These are phyloP conservation scores for Fusarium piperis DNA, from an alignment of 2,329 filamentous ascomycete species.

Conservation along the genomic window DNA sequence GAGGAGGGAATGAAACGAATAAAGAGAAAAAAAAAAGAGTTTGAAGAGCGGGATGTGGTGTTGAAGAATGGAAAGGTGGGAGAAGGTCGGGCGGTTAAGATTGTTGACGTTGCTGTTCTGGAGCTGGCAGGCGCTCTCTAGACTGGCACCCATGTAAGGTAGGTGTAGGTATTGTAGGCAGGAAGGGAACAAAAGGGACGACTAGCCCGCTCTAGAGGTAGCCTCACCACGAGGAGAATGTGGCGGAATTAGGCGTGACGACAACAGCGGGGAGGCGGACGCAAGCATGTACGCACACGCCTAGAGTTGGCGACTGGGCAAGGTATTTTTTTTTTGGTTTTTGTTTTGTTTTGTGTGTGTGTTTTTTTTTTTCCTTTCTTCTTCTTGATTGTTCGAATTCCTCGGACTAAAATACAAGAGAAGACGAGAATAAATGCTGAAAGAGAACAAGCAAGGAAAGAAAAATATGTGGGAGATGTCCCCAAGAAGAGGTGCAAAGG, in stretches of 20 bases:
- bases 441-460: not conserved
- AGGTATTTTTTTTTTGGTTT: not conserved
- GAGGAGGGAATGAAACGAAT: not conserved
- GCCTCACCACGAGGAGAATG: conserved; percentile 8
- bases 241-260: conserved; percentile 12
- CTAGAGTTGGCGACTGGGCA: not conserved
- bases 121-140: conserved; percentile 23
- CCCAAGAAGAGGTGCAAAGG: not conserved
- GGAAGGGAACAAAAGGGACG: not conserved
- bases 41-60: conserved; percentile 22
- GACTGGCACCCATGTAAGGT: conserved; percentile 9
- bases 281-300: conserved; percentile 17
- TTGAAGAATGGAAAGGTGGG: conserved; percentile 29
- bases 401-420: conserved; percentile 12
- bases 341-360: not conserved
- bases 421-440: conserved; percentile 6
- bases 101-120: conserved; percentile 35
- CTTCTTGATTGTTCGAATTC: not conserved
- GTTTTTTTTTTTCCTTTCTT: not conserved
- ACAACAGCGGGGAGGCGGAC: conserved; percentile 10
- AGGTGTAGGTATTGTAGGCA: too few species aligned
- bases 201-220: not conserved
- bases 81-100: conserved; percentile 14
- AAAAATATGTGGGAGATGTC: conserved; percentile 15
- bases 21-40: not conserved